Conservation (phyloP, 495 filamentous ascomycete genomes). For the Aspergillus indologenus region DNA sequence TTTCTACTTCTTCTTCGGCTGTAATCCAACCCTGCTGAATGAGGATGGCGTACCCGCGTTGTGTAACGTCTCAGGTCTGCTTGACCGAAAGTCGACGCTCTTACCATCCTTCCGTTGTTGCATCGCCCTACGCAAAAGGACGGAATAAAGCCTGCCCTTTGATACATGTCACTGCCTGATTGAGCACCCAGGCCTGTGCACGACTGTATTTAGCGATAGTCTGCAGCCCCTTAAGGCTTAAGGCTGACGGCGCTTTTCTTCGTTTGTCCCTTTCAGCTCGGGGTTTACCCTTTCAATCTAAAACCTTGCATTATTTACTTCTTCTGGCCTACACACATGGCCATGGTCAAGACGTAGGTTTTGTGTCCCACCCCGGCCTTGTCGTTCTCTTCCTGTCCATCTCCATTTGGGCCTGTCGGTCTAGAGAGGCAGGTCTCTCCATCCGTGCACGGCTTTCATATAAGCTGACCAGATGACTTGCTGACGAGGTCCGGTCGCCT, state of each 20-base stretch:
- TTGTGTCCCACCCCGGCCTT: not conserved
- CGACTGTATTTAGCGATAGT: constrained; percentile 15
- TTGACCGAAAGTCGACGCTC: not conserved
- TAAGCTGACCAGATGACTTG: not conserved
- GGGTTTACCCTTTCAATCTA: not conserved
- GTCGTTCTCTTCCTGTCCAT: not conserved
- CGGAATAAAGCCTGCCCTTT: not conserved
- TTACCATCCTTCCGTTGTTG: not conserved
- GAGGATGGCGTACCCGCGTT: not conserved
- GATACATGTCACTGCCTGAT: not conserved
- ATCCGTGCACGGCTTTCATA: not conserved
- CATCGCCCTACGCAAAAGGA: not conserved
- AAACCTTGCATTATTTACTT: constrained; percentile 16
- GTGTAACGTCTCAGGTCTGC: not conserved
- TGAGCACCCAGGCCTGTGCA: constrained; percentile 11
- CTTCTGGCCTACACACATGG: not conserved
- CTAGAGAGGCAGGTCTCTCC: not conserved
- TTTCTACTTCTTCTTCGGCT: not conserved
- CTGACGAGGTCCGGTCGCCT: not conserved
- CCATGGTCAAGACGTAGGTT: not conserved
- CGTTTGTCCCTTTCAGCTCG: not conserved
- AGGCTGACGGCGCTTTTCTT: constrained; percentile 28
- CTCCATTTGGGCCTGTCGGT: no score
- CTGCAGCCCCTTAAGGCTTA: constrained; percentile 44
- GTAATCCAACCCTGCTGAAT: not conserved